Base-by-base conservation (phyloP, 805 yeast genomes). In the Cyberlindnera galapagoensis region DNA sequence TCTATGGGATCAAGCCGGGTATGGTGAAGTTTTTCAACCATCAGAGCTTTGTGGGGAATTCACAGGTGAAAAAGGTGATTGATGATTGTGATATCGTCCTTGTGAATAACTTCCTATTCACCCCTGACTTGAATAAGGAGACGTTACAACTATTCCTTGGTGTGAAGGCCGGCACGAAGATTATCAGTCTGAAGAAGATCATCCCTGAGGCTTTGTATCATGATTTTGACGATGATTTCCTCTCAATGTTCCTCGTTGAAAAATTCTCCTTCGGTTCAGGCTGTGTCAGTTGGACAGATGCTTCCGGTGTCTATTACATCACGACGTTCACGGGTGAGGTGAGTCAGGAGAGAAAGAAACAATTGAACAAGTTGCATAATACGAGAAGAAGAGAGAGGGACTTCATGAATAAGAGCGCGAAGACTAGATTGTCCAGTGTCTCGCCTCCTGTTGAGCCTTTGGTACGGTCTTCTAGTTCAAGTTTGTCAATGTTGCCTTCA, bases 261-360 rank as follows among this genome's bases (percentile, higher is more conserved):
- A 74, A 71, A 44, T 74, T 63, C 40, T 69, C 71, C 49, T 79
- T 86, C 43, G 77, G 72, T 12, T 70, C 72, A 33, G 74, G 77
- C 34, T 74, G 87, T 26, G 96, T 88, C 7, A 81, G 94, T 28
- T 87, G 97, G 97, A 86, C 95, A 0, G 65, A 63, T 39, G 76
- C 79, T 6, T 85, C 82, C 29, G 86, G 86, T 34, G 76, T 74
- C 8, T 87, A 83, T 56, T 88, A 72, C 54, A 73, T 88, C 7
- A 74, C 92, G n/a, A 49, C 51, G n/a, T 48, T 18, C 31, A 49
- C 52, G 3, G 52, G 47, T 2, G 30, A 36, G 30, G 47, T 46
- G 7, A 38, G 46, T 7, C 34, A 34, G 7, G 42, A 41, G 27
- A 30, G 45, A 5, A 36, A 30, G 23, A n/a, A 9, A 5, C 40